Percentiles rank a stretch among this genome's conserved stretches.
Evolutionary conservation across 2,329 filamentous ascomycete species (phyloP).

Genomic region (Sarocladium strictum): DNA sequence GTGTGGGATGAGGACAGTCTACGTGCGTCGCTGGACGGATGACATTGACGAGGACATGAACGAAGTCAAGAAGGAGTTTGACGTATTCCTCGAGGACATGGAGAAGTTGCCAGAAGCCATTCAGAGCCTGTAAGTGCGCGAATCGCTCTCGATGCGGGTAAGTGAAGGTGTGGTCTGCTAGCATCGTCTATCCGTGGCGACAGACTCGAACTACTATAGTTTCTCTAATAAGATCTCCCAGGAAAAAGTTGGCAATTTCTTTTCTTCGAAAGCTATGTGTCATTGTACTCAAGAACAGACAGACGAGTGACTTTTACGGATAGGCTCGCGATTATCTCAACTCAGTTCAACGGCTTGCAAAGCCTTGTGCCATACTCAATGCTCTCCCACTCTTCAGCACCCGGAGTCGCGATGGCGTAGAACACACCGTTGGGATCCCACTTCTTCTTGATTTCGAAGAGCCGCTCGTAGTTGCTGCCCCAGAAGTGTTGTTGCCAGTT

Average conservation of each 20-base stretch:
- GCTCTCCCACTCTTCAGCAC: slow-evolving; percentile 3
- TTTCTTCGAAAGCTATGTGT: neutral
- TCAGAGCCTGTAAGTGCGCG: slow-evolving; percentile 8
- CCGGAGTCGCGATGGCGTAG: slow-evolving; percentile 20
- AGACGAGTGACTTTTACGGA: neutral
- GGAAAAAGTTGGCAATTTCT: neutral
- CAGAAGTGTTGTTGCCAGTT: slow-evolving; percentile 39
- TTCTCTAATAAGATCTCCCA: slow-evolving; percentile 8
- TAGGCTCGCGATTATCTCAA: neutral
- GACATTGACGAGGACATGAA: slow-evolving; percentile 42
- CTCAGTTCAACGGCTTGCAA: neutral
- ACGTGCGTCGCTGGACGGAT: slow-evolving; percentile 47
- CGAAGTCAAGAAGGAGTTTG: slow-evolving; percentile 31
- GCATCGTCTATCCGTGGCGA: neutral
- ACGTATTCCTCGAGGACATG: slow-evolving; percentile 24
- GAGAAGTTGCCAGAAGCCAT: slow-evolving; percentile 12
- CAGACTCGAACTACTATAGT: neutral
- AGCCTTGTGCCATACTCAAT: slow-evolving; percentile 8
- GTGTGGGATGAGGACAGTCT: slow-evolving; percentile 45
- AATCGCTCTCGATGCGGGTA: too few relatives aligned
- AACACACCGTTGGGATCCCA: slow-evolving; percentile 42
- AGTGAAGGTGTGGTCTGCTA: too few relatives aligned
- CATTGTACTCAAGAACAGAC: neutral
- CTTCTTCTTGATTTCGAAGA: slow-evolving; percentile 42
- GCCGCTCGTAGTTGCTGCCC: slow-evolving; percentile 36